Base-by-base conservation (phyloP, 2,329 filamentous ascomycete species). In the Talaromyces marneffei region DNA sequence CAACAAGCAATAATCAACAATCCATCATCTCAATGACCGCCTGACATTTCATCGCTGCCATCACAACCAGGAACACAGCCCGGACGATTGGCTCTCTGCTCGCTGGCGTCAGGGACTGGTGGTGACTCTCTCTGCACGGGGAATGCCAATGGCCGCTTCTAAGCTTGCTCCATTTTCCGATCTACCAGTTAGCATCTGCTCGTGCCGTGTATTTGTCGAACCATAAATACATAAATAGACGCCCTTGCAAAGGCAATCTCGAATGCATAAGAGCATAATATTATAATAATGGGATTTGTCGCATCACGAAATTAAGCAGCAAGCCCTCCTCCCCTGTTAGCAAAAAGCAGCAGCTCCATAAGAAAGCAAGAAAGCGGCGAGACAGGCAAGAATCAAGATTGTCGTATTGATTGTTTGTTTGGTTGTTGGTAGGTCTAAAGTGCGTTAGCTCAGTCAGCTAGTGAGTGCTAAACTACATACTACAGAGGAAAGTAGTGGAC, bases 101-200 rank as follows among this genome's bases (percentile, higher is more conserved):
- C 46, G 8, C 33, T 35, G 42, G 14, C 14, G 33, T 8, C 44
- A 18, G 48, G 33, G 33, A 8, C 33, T 3, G 4, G 33, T 2
- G 14, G 29, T 46, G 42, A n/a, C 33, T 16, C 16, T 52, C 23
- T 33, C 57, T 59, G 57, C 57, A 59, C 57, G 57, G 57, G 57
- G 44, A 59, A 39, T 59, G 57, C 57, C 57, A 59, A 53, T 59
- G 53, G 57, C 57, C 57, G 57, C 57, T 48, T 44, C 9, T 18
- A 20, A 25, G n/a, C 27, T 25, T 8, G 29, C 39, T 31, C 55
- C 27, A 44, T 57, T 40, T 48, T 37, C 44, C 44, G 39, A 27
- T 39, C 42, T 27, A 12, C 42, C 31, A 48, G 14, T 12, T 23
- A 46, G 20, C 14, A 25, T n/a, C 5, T 46, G 18, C 55, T 57